Evolutionary conservation across 2,329 filamentous ascomycete species (phyloP).

Genomic region (Venturia pyrina): DNA sequence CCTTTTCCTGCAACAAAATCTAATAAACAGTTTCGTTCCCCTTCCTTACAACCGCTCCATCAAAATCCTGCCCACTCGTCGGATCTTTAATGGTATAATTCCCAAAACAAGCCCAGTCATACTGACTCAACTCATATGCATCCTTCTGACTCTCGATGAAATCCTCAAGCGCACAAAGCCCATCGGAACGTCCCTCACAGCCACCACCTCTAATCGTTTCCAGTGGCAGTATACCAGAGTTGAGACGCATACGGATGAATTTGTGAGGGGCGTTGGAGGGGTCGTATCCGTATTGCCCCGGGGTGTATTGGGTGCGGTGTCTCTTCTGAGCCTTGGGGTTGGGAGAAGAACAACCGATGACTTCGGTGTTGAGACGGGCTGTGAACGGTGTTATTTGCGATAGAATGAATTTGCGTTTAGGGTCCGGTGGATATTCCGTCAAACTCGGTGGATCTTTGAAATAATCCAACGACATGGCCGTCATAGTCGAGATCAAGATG

Average conservation of each 20-base stretch:
- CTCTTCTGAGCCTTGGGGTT: constrained; percentile 31
- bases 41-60: constrained; percentile 26
- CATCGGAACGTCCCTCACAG: constrained; percentile 35
- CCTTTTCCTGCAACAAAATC: not conserved
- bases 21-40: not conserved
- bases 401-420: constrained; percentile 38
- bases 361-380: constrained; percentile 44
- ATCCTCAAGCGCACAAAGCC: constrained; percentile 32
- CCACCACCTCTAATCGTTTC: constrained; percentile 37
- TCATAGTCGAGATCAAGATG: constrained; percentile 40
- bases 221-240: constrained; percentile 40
- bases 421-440: constrained; percentile 32
- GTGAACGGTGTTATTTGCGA: constrained; percentile 46
- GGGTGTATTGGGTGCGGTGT: constrained; percentile 32
- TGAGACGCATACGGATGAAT: constrained; percentile 40
- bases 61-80: constrained; percentile 32
- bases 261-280: constrained; percentile 30
- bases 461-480: constrained; percentile 45
- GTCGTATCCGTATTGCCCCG: constrained; percentile 37
- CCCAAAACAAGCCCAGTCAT: constrained; percentile 38
- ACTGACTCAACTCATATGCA: constrained; percentile 32
- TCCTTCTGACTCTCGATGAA: constrained; percentile 34
- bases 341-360: constrained; percentile 39
- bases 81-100: constrained; percentile 35
- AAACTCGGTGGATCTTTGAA: constrained; percentile 39